phyloP scores from a whole-genome alignment of 1,284 basidiomycete genomes.

The Pseudozyma tsukubaensis region DNA sequence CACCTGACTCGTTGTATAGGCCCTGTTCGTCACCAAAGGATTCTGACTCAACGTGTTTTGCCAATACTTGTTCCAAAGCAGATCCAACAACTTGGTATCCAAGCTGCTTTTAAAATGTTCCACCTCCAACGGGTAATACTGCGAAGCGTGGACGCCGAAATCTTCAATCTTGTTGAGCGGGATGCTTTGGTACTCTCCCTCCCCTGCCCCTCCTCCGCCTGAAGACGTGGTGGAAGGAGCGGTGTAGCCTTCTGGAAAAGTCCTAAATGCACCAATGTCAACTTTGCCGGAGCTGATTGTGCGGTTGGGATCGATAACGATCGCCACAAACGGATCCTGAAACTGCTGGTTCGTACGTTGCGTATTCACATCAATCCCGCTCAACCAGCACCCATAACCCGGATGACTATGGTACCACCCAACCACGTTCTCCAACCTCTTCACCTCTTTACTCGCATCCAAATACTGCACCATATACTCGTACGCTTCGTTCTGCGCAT shows the following conservation, averaged over 20 bases:
- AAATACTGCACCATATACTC: conserved; percentile 99
- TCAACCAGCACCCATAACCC: conserved; percentile 99
- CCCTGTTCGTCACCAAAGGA: conserved; percentile 87
- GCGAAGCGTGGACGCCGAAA: conserved; percentile 90
- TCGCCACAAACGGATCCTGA: conserved; percentile 95
- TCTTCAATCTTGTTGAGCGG: conserved; percentile 74
- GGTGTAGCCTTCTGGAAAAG: conserved; percentile 80
- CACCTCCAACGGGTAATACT: conserved; percentile 93
- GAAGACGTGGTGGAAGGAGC: conserved; percentile 73
- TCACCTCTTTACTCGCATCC: conserved; percentile 81
- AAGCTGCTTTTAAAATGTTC: conserved; percentile 92
- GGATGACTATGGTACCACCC: conserved; percentile 99
- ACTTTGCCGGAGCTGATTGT: conserved; percentile 97
- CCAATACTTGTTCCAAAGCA: conserved; percentile 99
- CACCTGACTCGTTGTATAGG: conserved; percentile 88
- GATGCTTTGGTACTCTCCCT: conserved; percentile 83
- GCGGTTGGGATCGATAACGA: conserved; percentile 97
- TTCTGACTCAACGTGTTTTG: conserved; percentile 93
- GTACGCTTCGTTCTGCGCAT: conserved; percentile 93
- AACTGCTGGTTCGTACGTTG: conserved; percentile 94
- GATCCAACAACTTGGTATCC: conserved; percentile 85
- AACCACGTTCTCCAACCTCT: conserved; percentile 85
- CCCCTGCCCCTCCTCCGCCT: neutral
- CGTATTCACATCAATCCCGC: conserved; percentile 95
- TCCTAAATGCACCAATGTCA: conserved; percentile 97